A percentile compares a stretch with the other conserved stretches of the same genome.
These are phyloP conservation scores for Amanita pallidorosea DNA, from an alignment of 768 basidiomycete species.

Conservation along the genomic window DNA sequence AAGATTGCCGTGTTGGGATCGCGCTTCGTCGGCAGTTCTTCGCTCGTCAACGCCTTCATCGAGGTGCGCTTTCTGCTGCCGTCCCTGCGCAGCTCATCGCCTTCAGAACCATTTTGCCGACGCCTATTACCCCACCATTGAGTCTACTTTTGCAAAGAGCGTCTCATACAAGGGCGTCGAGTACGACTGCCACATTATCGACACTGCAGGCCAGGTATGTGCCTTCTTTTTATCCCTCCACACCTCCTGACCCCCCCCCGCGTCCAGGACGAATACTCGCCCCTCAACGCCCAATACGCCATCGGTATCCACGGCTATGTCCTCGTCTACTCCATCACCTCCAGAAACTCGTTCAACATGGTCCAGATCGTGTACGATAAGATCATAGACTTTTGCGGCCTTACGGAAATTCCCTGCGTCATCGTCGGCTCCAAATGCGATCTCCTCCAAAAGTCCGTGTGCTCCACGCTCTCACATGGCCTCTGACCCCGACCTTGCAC, in stretches of 20 bases:
- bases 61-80: slow-evolving; percentile 29
- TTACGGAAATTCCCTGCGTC: slow-evolving; percentile 82
- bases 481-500: slow-evolving; percentile 9
- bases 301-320: slow-evolving; percentile 97
- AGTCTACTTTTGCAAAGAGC: slow-evolving; percentile 77
- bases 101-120: slow-evolving; percentile 72
- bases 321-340: slow-evolving; percentile 91
- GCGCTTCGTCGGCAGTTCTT: slow-evolving; percentile 86
- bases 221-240: neutral
- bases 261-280: slow-evolving; percentile 87
- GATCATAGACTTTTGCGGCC: slow-evolving; percentile 85
- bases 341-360: slow-evolving; percentile 89
- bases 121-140: slow-evolving; percentile 92
- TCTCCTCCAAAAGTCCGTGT: slow-evolving; percentile 57
- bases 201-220: slow-evolving; percentile 91
- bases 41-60: slow-evolving; percentile 89
- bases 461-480: slow-evolving; percentile 9
- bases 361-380: slow-evolving; percentile 92
- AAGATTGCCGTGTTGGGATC: slow-evolving; percentile 88
- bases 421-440: slow-evolving; percentile 92
- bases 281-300: slow-evolving; percentile 87
- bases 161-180: slow-evolving; percentile 83
- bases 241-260: neutral
- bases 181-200: slow-evolving; percentile 95
- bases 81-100: neutral